A percentile compares a stretch with the other conserved stretches of the same genome.
These are phyloP conservation scores for Fusarium proliferatum DNA, from an alignment of 2,329 filamentous ascomycete species.

Conservation along the genomic window DNA sequence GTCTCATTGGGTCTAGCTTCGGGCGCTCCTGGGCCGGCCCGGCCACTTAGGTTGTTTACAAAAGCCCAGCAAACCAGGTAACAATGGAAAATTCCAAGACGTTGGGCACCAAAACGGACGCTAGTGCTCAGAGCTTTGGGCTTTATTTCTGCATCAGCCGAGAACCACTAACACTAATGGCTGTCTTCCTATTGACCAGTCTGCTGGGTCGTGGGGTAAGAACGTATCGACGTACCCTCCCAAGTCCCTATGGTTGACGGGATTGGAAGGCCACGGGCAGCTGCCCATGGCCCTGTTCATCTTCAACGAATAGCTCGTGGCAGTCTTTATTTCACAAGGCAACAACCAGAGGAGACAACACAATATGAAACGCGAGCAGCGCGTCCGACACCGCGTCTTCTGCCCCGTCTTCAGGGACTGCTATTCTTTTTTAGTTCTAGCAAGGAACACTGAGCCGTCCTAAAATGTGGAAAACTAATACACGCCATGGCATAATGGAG, in stretches of 20 bases:
- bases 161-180: slow-evolving; percentile 40
- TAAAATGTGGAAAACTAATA: slow-evolving; percentile 9
- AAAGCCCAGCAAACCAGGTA: slow-evolving; percentile 29
- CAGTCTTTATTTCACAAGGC: slow-evolving; percentile 11
- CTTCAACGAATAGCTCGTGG: slow-evolving; percentile 15
- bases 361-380: slow-evolving; percentile 27
- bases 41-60: slow-evolving; percentile 32
- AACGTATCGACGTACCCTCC: slow-evolving; percentile 21
- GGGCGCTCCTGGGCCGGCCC: slow-evolving; percentile 44
- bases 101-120: slow-evolving; percentile 47
- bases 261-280: slow-evolving; percentile 3
- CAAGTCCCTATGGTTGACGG: slow-evolving; percentile 23
- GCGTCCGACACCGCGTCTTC: slow-evolving; percentile 21
- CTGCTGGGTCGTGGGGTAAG: slow-evolving; percentile 38
- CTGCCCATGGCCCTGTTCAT: slow-evolving; percentile 8
- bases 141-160: slow-evolving; percentile 42
- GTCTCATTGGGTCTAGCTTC: slow-evolving; percentile 37
- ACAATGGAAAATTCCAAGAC: slow-evolving; percentile 25
- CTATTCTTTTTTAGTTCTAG: slow-evolving; percentile 20
- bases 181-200: slow-evolving; percentile 44
- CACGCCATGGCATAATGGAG: slow-evolving; percentile 24
- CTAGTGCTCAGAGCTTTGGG: slow-evolving; percentile 38
- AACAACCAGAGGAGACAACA: slow-evolving; percentile 21
- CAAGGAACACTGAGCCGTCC: neutral
- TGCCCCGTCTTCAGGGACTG: slow-evolving; percentile 17